Evolutionary conservation across 2,329 filamentous ascomycete species (phyloP), one percentile per base, ranked within the genome.

Genomic region (Fusarium kyushuense): DNA sequence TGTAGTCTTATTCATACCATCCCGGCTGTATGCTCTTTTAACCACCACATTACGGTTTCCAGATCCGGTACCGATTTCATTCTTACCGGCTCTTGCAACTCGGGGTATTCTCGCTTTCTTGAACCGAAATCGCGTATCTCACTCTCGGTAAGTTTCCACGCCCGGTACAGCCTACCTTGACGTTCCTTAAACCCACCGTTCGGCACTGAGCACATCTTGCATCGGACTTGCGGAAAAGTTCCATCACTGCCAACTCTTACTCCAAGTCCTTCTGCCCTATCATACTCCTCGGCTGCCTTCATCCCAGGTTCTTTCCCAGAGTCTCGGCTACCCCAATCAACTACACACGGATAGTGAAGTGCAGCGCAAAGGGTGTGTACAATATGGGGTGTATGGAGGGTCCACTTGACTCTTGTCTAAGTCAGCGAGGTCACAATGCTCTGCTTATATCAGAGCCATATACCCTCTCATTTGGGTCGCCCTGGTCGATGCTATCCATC

Each of bases 351-450:
- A 57, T 33, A 42, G 42, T 60, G 42, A 52, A 57, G 48, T 73
- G 68, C 55, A 19, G 23, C 25, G 23, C 23, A 40, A 19, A 29
- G 27, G 33, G 47, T 51, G 23, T 51, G 47, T 51, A 51, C 21
- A 51, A 23, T 49, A 70, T 59, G 69, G 61, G 71, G 71, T 69
- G 67, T 56, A 58, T 61, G 51, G 49, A 69, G 65, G 61, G 61
- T 66, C 72, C 72, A 71, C 71, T 74, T 74, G 72, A 74, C 72
- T 74, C 48, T 67, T 72, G 71, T 74, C 69, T 74, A 74, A 74
- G 72, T 67, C 71, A 74, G 67, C 67, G 53, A 62, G 67, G 71
- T 72, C 72, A 71, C 69, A 65, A 49, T 56, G 36, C 49, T 63
- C 63, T 71, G 59, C 67, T 74, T 74, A 74, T 74, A 74, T 74